Base-by-base conservation (phyloP, 2,329 filamentous ascomycete genomes). In the Alternaria rosae region DNA sequence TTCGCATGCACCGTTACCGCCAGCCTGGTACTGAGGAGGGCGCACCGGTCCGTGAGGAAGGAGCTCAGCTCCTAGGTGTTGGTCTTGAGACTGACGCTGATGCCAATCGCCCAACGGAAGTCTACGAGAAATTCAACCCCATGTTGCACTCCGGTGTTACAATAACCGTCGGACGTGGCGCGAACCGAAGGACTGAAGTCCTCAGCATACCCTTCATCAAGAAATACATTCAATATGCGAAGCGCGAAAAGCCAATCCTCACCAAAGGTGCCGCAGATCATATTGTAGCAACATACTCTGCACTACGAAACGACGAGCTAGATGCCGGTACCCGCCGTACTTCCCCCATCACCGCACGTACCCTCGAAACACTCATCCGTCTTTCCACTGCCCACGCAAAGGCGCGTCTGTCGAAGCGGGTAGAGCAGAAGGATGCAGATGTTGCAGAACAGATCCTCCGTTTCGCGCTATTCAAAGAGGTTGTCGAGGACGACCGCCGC, bases 191-290 rank as follows among this genome's bases (percentile, higher is more conserved):
- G 67, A 88, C 92, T 6, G 93, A 97, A 78, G 92, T 99, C 13
- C 84, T 99, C 56, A 97, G 92, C 81, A 97, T 99, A 63, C 92
- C 94, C 0, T 99, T 99, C 81, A 93, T 99, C 85, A 99, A 99
- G 84, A 99, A 99, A 82, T 99, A 97, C 80, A 96, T 99, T 47
- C 95, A 99, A 77, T 99, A 99, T 79, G 93, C 95, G 67, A 99
- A 99, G 83, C 91, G 88, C 35, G 86, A 95, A 76, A 96, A 93
- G 86, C 95, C 95, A 0, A 84, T 97, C 42, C 84, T 99, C 64
- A 97, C 94, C 0, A 93, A 95, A 76, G 93, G 93, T 45, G 94
- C 95, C 6, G 92, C 93, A 11, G 93, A 97, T 70, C 92, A 96
- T 66, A 97, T 99, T 74, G 90, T 94, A 38, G 88, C 92, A 30